Base-by-base conservation (phyloP, 805 yeast genomes). In the Yarrowia alimentaria region DNA sequence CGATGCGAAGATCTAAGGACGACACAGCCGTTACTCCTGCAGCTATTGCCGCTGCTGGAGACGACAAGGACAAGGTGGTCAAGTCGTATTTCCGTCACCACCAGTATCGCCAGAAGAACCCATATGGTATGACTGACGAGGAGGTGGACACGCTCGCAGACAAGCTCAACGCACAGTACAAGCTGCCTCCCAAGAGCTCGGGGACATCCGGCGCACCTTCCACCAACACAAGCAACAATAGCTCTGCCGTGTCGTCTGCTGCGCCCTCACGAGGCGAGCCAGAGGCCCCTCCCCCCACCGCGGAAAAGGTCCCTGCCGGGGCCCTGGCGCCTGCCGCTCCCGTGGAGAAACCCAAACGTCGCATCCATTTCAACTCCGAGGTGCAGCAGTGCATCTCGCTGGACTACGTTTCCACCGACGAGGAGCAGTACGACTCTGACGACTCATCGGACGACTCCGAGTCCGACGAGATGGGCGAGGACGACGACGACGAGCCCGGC, bases 341-440 rank as follows among this genome's bases (percentile, higher is more conserved):
- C 5, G 42, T 34, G 24, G 40, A 28, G 8, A 71, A 70, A 52
- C 67, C 64, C 28, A 74, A 69, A 57, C 78, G 94, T 55, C 95
- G 78, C 59, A 90, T 93, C 55, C 98, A 90, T 67, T 93, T 93
- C 69, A 93, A 84, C 64, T 94, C 88, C 63, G 80, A 89, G 50
- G 99, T 93, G 24, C 90, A 88, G 64, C 99, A 93, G 66, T 93
- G 99, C 66, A 81, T 86, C 55, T 90, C 95, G 0, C 64, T 90
- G 9, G 80, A 76, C 53, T 62, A 71, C 24, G 47, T 49, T 9
- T 57, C 54, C n/a, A 25, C 54, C 9, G 62, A 56, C 16, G 58
- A 53, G 16, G 53, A 53, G 17, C 50, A 43, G 50, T 33, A 38
- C 32, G 47, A 48, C 14, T 54, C 53, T 7, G 52, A 49, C 24